phyloP scores from a whole-genome alignment of 2,329 filamentous ascomycete species.

The Arthrinium phaeospermum region DNA sequence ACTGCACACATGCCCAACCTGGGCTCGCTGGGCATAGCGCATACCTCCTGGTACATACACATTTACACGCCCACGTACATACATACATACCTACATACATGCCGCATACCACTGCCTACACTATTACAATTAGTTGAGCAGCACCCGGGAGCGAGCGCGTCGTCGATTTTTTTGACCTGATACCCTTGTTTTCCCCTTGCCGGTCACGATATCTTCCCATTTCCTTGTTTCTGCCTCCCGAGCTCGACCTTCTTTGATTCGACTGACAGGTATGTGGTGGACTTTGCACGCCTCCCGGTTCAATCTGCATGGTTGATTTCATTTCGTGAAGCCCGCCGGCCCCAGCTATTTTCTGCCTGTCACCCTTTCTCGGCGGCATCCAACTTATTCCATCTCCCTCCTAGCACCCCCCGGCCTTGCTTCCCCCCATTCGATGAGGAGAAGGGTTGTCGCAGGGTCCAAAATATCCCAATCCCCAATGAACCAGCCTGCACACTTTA shows the following conservation, averaged over 20 bases:
- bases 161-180: slow-evolving; percentile 15
- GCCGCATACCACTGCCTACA: background rate
- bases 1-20: background rate
- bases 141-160: slow-evolving; percentile 9
- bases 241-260: slow-evolving; percentile 15
- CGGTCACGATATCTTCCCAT: slow-evolving; percentile 15
- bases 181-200: slow-evolving; percentile 14
- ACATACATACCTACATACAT: slow-evolving; percentile 1
- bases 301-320: slow-evolving; percentile 15
- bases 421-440: slow-evolving; percentile 13
- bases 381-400: slow-evolving; percentile 17
- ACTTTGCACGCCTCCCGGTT: slow-evolving; percentile 1
- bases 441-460: slow-evolving; percentile 17
- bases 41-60: background rate
- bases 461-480: slow-evolving; percentile 17
- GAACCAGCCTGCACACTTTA: slow-evolving; percentile 9
- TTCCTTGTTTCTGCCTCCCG: slow-evolving; percentile 7
- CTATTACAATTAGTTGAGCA: slow-evolving; percentile 14
- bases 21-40: background rate
- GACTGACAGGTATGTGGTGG: slow-evolving; percentile 8
- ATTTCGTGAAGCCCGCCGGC: slow-evolving; percentile 17
- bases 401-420: background rate
- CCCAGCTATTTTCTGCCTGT: slow-evolving; percentile 13
- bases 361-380: slow-evolving; percentile 16
- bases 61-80: background rate